These are phyloP conservation scores for Lasiodiplodia hormozganensis DNA, from an alignment of 2,329 filamentous ascomycete species.

Conservation along the genomic window DNA sequence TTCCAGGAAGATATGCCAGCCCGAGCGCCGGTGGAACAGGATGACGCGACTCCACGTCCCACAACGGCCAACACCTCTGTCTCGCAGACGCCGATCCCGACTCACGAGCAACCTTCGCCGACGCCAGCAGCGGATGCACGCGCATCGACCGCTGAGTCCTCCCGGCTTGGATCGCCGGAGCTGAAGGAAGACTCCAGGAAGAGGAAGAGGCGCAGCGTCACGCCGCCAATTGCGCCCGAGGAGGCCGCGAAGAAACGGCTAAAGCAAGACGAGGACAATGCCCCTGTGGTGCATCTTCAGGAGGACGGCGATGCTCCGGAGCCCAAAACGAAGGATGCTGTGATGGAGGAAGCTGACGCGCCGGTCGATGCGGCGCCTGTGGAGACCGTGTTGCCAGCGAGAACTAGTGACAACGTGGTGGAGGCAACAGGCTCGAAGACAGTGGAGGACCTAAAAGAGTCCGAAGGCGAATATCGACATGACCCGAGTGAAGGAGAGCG, in stretches of 20 bases:
- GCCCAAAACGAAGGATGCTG: conserved; percentile 9
- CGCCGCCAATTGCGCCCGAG: conserved; percentile 44
- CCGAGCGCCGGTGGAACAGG: conserved; percentile 4
- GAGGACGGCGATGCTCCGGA: conserved; percentile 35
- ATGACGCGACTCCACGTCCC: conserved; percentile 17
- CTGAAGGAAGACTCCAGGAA: conserved; percentile 48
- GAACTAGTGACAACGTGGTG: conserved; percentile 40
- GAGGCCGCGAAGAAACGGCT: conserved; percentile 53
- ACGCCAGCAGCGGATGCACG: conserved; percentile 8
- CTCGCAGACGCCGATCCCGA: conserved; percentile 29
- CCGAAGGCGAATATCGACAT: conserved; percentile 25
- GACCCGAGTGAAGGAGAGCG: conserved; percentile 16
- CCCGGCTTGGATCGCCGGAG: conserved; percentile 46
- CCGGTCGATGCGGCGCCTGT: conserved; percentile 17
- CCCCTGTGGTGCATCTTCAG: conserved; percentile 39
- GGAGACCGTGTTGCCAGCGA: conserved; percentile 33
- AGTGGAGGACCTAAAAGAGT: conserved; percentile 38
- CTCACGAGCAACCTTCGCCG: conserved; percentile 20
- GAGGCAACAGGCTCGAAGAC: conserved; percentile 31
- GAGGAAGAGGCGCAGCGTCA: conserved; percentile 50
- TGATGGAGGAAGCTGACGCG: conserved; percentile 18
- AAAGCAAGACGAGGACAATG: conserved; percentile 46
- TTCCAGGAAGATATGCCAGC: conserved; percentile 24
- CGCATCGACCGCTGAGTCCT: conserved; percentile 31
- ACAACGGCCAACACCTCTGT: conserved; percentile 20